Base-by-base conservation (phyloP, 2,329 filamentous ascomycete species). In the Neonectria sp. region DNA sequence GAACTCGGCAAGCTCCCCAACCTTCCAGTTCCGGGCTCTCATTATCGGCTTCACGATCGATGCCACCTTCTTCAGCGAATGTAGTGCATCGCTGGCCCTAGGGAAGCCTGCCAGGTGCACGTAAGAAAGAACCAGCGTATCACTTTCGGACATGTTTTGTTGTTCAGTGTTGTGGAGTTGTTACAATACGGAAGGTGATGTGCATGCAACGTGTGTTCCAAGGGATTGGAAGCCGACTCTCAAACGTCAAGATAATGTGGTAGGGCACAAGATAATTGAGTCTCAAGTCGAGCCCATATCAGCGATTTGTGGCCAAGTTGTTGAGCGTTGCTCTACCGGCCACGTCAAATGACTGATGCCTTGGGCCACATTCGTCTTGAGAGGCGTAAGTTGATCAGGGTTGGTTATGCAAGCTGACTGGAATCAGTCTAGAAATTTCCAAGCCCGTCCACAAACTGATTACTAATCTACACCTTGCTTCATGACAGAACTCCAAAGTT, bases 21-120 rank as follows among this genome's bases (percentile, higher is more conserved):
- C 93, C 69, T 86, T 91, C 93, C 95, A 98, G 62, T 87, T 87
- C 49, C 93, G 90, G 55, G 94, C 94, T 71, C 94, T 88, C 95
- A 98, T 98, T 69, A 98, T 93, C 21, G 95, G 95, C 79, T 97
- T 98, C 68, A 98, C 95, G 64, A 97, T 82, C 29, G 95, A 97
- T 3, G 94, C 94, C 46, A 97, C 87, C 80, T 93, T 95, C 75
- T 91, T 92, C 27, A 98, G 86, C 64, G 89, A 89, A 40, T 89
- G 81, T 21, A 89, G 77, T 15, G 87, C 87, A 65, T 89, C 86
- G 17, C 79, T 76, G 24, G 85, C 82, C 3, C 86, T 83, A 1
- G 84, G 82, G 35, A 86, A 82, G 25, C 81, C 76, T 9, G 77
- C 78, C 60, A 89, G 75, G 71, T 89, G 87, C 40, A 84, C 84